Evolutionary conservation across 768 basidiomycete genomes (phyloP), one percentile per base, ranked within the genome.

Genomic region (Mycena leptocephala): DNA sequence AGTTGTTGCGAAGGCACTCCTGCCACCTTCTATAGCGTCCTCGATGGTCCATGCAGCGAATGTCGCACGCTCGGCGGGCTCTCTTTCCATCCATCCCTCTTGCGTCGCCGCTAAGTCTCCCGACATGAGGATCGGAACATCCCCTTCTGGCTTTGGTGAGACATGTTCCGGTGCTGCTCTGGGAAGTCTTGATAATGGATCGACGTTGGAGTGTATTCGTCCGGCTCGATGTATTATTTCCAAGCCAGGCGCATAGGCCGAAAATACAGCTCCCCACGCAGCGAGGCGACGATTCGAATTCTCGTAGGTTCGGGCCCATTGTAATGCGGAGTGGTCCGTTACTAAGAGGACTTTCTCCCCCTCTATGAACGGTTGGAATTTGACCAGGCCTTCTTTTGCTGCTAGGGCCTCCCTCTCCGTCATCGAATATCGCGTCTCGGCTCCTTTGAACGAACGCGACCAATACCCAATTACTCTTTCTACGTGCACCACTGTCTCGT

Each of bases 201-300:
- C n/a, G n/a, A n/a, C n/a, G n/a, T n/a, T 84, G 1, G 81, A 84
- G 58, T 84, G 83, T 9, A 82, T 69, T 30, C 79, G n/a, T 5
- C 83, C 83, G 2, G 83, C 64, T 10, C 82, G 43, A 53, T 84
- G 83, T 14, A 82, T 69, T 10, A 84, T 83, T 30, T 79, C 53
- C 28, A 84, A 59, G 7, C 64, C 58, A 2, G 78, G 83, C 3
- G 46, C 46, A 8, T 78, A 84, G 14, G 83, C 81, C 1, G 77
- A 62, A 53, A 81, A 82, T 26, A 83, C 61, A 70, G 78, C 51
- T 69, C 81, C 80, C 82, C 79, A 84, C 0, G 79, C 67, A 3
- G 72, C 62, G 20, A 84, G 59, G 16, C 80, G n/a, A n/a, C n/a
- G n/a, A n/a, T n/a, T n/a, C n/a, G n/a, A n/a, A n/a, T n/a, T n/a